Evolutionary conservation across 1,284 basidiomycete genomes (phyloP), one percentile per base, ranked within the genome.

Genomic region (Trichosporon faecale): DNA sequence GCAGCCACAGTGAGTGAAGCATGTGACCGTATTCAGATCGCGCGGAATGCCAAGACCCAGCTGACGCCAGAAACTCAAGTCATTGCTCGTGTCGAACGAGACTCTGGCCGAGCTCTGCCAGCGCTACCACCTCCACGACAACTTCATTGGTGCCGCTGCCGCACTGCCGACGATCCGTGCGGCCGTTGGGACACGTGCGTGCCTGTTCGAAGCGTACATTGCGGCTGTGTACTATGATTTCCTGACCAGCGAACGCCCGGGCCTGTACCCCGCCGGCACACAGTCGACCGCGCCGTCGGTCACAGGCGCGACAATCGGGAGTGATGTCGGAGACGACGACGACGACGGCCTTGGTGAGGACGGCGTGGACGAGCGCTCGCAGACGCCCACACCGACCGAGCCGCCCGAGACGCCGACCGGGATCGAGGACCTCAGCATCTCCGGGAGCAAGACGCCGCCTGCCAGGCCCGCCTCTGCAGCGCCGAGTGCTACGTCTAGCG

Each of bases 141-240:
- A 65, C 3, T 65, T 82, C 18, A 69, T 76, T 29, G 75, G 76
- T n/a, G 66, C 68, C 0, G 69, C 72, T 5, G 37, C 67, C 0
- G 69, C 73, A 2, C 66, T 70, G 4, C 66, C 67, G 27, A 74
- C 65, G n/a, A 69, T 77, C 7, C 60, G 60, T 14, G 81, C 78
- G 14, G 76, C 78, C 63, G 40, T 79, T 29, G 27, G 29, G 9
- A 61, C 57, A 31, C 57, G 57, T 31, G 57, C 57, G 27, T 61
- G 57, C 57, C 46, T 68, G 7, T 79, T 82, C 60, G 80, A 82
- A 69, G 76, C 79, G 16, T 80, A 81, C 72, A 71, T 80, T 44
- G 80, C 79, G 4, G 80, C 76, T 11, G 70, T 81, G 4, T 80
- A 73, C 66, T 74, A 76, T 37, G 77, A 76, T 23, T 78, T 74